Evolutionary conservation across 306 rosid genomes (phyloP).

Genomic region (Pterocarpus macrocarpus): DNA sequence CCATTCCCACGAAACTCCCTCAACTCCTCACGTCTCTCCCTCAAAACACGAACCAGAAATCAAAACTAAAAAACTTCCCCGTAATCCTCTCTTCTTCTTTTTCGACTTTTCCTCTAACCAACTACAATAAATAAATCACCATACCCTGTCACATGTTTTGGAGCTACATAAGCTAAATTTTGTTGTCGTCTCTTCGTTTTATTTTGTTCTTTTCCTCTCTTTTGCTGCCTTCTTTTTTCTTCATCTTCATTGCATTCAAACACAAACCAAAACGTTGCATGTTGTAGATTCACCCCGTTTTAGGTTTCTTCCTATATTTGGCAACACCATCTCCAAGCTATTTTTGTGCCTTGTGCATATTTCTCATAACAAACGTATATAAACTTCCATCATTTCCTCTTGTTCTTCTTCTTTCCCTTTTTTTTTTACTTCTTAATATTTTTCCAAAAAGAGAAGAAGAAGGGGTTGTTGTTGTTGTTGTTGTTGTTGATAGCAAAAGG

Average conservation of each 20-base stretch:
- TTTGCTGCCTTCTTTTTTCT: not conserved
- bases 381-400: not conserved
- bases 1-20: not conserved
- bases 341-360: not conserved
- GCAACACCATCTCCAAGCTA: not conserved
- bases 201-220: no score
- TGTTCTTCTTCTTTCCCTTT: not conserved
- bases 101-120: not conserved
- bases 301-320: constrained; percentile 9
- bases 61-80: not conserved
- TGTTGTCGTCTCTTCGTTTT: no score
- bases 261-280: not conserved
- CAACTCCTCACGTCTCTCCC: not conserved
- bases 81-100: not conserved
- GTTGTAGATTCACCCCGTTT: not conserved
- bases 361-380: not conserved
- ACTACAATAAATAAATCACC: not conserved
- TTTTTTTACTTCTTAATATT: not conserved
- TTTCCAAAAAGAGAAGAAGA: not conserved
- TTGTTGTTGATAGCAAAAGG: constrained; percentile 22
- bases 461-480: not conserved
- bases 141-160: no score
- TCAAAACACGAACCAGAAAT: not conserved
- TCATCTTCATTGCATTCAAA: not conserved
- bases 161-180: no score